Percentiles rank a stretch among this genome's conserved stretches.
phyloP scores from a whole-genome alignment of 345 rosid genomes.

The Corymbia maculata region DNA sequence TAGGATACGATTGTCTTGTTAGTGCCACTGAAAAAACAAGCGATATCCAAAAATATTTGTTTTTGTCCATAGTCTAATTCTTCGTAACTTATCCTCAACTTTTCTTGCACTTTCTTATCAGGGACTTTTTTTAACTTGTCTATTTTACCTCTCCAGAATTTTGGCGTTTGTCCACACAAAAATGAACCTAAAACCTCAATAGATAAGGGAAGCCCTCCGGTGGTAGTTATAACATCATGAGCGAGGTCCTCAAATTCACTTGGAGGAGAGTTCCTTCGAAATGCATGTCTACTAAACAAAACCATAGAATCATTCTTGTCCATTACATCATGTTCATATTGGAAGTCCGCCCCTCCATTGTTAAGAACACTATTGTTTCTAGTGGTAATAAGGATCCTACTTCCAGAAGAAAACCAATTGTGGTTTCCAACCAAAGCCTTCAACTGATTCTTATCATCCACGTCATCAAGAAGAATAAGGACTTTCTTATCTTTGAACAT shows the following conservation, averaged over 20 bases:
- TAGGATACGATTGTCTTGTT: no score
- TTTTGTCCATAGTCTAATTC: not conserved
- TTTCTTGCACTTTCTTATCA: accelerated
- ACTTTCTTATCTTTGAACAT: no score
- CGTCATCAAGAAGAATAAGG: not conserved
- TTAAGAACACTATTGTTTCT: not conserved
- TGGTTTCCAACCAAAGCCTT: not conserved
- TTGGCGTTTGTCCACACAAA: not conserved
- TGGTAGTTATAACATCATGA: not conserved
- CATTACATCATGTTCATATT: accelerated
- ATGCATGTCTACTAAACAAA: not conserved
- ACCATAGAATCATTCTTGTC: accelerated
- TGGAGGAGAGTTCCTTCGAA: not conserved
- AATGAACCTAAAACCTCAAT: not conserved
- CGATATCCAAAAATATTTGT: not conserved
- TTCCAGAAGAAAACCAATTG: not conserved
- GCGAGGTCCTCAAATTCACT: not conserved
- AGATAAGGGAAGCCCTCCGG: not conserved
- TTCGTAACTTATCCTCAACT: not conserved
- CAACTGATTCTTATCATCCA: not conserved
- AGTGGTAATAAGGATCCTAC: not conserved
- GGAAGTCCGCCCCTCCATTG: accelerated
- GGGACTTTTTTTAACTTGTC: not conserved
- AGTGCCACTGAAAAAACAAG: no score
- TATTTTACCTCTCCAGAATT: accelerated